Evolutionary conservation across 108 stramenopile genomes (phyloP).

Genomic region (Pseudonitzschia delicatissima): DNA sequence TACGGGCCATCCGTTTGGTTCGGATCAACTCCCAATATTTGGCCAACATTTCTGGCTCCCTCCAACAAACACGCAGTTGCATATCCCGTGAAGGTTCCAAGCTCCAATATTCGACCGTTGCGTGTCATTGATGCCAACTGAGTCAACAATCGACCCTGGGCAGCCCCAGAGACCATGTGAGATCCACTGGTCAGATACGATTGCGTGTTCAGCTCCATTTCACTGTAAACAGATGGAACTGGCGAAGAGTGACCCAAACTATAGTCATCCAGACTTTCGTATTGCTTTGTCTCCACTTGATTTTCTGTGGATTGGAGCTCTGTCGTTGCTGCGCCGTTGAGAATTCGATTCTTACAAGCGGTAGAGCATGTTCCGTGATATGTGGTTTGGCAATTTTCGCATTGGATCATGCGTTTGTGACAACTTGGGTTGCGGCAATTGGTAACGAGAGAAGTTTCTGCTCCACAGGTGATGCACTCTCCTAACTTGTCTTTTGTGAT

Average conservation of each 20-base stretch:
- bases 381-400: constrained; percentile 57
- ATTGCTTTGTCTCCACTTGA: constrained; percentile 13
- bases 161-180: constrained; percentile 85
- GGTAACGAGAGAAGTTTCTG: constrained; percentile 73
- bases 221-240: constrained; percentile 51
- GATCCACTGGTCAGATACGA: constrained; percentile 65
- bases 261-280: constrained; percentile 72
- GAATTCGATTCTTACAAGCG: constrained; percentile 66
- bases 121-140: constrained; percentile 72
- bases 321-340: constrained; percentile 53
- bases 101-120: constrained; percentile 79
- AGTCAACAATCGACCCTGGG: constrained; percentile 80
- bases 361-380: constrained; percentile 82
- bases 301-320: constrained; percentile 8
- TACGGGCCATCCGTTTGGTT: constrained; percentile 53
- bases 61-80: constrained; percentile 84
- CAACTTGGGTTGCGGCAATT: constrained; percentile 92
- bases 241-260: constrained; percentile 59
- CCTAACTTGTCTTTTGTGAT: constrained; percentile 91
- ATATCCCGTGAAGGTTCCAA: constrained; percentile 94
- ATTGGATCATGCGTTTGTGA: constrained; percentile 92
- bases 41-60: constrained; percentile 59
- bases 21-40: constrained; percentile 20
- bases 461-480: constrained; percentile 85
- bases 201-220: constrained; percentile 75